A percentile compares a stretch with the other conserved stretches of the same genome.
These are phyloP conservation scores for Pichia occidentalis DNA, from an alignment of 805 yeast species.

Conservation along the genomic window DNA sequence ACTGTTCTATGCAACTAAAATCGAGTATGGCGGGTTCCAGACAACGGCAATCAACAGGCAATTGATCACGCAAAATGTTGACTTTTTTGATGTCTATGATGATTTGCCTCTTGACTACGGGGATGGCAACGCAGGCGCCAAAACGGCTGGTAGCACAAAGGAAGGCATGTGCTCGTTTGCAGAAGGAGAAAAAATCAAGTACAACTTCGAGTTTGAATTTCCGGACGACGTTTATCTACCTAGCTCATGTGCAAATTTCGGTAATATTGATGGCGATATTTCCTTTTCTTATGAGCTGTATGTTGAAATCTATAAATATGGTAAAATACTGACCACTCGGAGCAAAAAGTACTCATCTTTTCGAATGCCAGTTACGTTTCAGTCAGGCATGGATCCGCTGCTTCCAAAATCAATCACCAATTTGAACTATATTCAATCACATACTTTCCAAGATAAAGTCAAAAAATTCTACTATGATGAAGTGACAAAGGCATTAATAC, in stretches of 20 bases:
- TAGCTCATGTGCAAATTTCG: conserved; percentile 7
- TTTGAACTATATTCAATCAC: background rate
- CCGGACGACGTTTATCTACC: conserved; percentile 7
- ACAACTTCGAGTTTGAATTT: conserved; percentile 5
- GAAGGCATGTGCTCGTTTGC: background rate
- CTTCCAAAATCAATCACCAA: background rate
- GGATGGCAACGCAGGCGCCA: background rate
- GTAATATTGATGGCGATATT: conserved; percentile 5
- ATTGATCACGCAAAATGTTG: background rate
- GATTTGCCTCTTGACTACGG: conserved; percentile 2
- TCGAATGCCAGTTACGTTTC: conserved; percentile 4
- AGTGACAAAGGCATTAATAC: conserved; percentile 3
- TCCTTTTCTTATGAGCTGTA: conserved; percentile 1
- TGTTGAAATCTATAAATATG: conserved; percentile 8
- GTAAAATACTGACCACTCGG: background rate
- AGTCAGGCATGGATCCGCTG: conserved; percentile 8
- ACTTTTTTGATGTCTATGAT: conserved; percentile 1
- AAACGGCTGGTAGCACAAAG: background rate
- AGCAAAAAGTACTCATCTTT: background rate
- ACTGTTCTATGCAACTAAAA: background rate
- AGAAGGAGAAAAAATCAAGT: conserved; percentile 3
- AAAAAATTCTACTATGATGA: conserved; percentile 9
- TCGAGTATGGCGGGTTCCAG: background rate
- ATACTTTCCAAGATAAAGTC: conserved; percentile 5
- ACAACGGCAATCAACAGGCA: background rate